Evolutionary conservation across 148 eudicot species (phyloP), one percentile per base, ranked within the genome.

Genomic region (Camellia granthamiana): DNA sequence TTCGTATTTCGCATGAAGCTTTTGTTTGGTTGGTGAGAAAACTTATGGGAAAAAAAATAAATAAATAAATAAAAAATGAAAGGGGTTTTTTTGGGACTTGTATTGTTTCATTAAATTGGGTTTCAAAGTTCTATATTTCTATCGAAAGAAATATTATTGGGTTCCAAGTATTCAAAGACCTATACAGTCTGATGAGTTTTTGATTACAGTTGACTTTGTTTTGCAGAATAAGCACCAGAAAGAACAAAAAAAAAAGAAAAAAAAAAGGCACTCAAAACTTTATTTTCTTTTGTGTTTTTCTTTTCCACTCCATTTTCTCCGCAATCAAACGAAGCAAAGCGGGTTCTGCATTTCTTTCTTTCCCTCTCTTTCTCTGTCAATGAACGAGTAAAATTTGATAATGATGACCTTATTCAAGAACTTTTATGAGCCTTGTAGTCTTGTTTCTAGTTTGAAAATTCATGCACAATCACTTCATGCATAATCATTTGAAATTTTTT

Each of bases 1-100:
- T 74, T 41, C 18, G 3, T 74, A 43, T 54, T 74, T 7, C 30
- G 44, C 59, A 9, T 23, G 76, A 14, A 73, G 51, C 3, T 5
- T 73, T 60, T 72, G 76, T 52, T 73, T 73, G n/a, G 61, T 15
- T 6, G 75, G 7, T 51, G 58, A 51, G 43, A 12, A 49, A 72
- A 46, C 64, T 43, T 15, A 44, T 69, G 38, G 1, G 38, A 30
- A 30, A 30, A 30, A 1, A 30, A 30, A 30, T 30, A 30, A 30
- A 30, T 23, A 23, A 23, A 23, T 1, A 30, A 30, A 30, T 30
- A 30, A 30, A 16, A 16, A 70, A 30, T 71, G 38, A 54, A n/a
- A 11, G 3, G 21, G 38, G 1, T 30, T 30, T 47, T 19, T 69
- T 0, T 47, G 9, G 10, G 73, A 15, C 23, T 15, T 43, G 21